Percentiles rank a stretch among this genome's conserved stretches.
phyloP scores from a whole-genome alignment of 2,329 filamentous ascomycete genomes.

The Acrocalymma vagum region DNA sequence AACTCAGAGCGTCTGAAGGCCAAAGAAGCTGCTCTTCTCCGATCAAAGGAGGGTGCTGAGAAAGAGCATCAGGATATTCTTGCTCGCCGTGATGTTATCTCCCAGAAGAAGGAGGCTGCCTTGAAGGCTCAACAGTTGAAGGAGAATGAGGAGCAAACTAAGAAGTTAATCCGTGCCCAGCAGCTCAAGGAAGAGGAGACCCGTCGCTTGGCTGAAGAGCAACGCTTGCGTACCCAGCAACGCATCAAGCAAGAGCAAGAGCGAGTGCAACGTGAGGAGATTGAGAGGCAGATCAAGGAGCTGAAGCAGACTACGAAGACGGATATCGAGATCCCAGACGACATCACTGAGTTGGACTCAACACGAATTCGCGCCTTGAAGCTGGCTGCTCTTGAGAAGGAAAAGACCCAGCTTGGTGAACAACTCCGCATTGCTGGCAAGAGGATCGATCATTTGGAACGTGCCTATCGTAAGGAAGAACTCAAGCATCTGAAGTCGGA shows the following conservation, averaged over 20 bases:
- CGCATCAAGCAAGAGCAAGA: slow-evolving; percentile 71
- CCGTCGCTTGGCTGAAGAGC: slow-evolving; percentile 88
- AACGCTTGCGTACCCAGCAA: slow-evolving; percentile 89
- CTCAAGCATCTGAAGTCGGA: slow-evolving; percentile 88
- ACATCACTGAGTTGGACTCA: slow-evolving; percentile 72
- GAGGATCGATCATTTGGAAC: slow-evolving; percentile 95
- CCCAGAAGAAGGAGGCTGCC: slow-evolving; percentile 97
- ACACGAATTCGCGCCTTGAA: slow-evolving; percentile 88
- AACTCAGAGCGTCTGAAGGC: slow-evolving; percentile 82
- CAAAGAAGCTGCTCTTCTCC: slow-evolving; percentile 79
- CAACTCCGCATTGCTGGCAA: slow-evolving; percentile 91
- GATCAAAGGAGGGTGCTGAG: slow-evolving; percentile 87
- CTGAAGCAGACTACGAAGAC: slow-evolving; percentile 91
- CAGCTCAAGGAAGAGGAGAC: slow-evolving; percentile 90
- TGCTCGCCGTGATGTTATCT: slow-evolving; percentile 86
- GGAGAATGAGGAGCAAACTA: slow-evolving; percentile 90
- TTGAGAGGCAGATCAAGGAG: slow-evolving; percentile 90
- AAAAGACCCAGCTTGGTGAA: slow-evolving; percentile 96
- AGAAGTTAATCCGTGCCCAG: slow-evolving; percentile 86
- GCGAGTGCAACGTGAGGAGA: slow-evolving; percentile 58
- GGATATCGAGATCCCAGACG: slow-evolving; percentile 81
- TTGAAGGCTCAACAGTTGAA: slow-evolving; percentile 86
- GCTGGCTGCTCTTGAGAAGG: slow-evolving; percentile 92
- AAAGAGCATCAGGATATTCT: slow-evolving; percentile 89
- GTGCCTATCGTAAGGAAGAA: slow-evolving; percentile 96